A percentile compares a stretch with the other conserved stretches of the same genome.
phyloP scores from a whole-genome alignment of 2,329 filamentous ascomycete genomes.

The Fusarium luffae region DNA sequence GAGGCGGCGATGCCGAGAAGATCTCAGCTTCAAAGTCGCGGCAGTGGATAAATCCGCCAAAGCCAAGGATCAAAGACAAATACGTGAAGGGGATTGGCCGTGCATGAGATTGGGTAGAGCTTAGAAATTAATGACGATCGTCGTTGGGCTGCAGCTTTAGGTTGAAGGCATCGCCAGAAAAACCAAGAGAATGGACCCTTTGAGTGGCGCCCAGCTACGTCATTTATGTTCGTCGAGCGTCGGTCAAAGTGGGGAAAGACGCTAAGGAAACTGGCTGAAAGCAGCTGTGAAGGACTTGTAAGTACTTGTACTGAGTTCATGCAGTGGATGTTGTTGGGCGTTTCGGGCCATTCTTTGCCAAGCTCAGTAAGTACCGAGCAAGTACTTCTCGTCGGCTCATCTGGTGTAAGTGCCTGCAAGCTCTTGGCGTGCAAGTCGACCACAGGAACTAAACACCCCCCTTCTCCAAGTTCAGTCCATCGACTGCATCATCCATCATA shows the following conservation, averaged over 20 bases:
- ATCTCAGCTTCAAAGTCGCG: constrained; percentile 18
- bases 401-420: constrained; percentile 36
- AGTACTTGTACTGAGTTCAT: neutral
- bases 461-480: constrained; percentile 25
- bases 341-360: neutral
- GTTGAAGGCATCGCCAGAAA: constrained; percentile 34
- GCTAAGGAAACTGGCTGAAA: constrained; percentile 30
- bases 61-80: neutral
- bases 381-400: constrained; percentile 10
- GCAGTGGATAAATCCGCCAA: constrained; percentile 8
- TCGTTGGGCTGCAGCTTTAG: constrained; percentile 26
- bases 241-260: constrained; percentile 20
- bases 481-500: constrained; percentile 34
- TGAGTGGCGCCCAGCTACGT: constrained; percentile 34
- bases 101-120: constrained; percentile 13
- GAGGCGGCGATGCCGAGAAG: constrained; percentile 36
- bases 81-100: constrained; percentile 10
- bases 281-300: constrained; percentile 7
- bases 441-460: constrained; percentile 14
- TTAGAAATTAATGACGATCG: constrained; percentile 33
- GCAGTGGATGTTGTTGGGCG: neutral
- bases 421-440: constrained; percentile 27
- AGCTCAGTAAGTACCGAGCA: neutral
- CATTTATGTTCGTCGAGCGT: constrained; percentile 26
- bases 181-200: constrained; percentile 15